Percentiles rank a stretch among this genome's conserved stretches.
Evolutionary conservation across 768 basidiomycete species (phyloP).

Genomic region (Xerocomellus amylosporus): DNA sequence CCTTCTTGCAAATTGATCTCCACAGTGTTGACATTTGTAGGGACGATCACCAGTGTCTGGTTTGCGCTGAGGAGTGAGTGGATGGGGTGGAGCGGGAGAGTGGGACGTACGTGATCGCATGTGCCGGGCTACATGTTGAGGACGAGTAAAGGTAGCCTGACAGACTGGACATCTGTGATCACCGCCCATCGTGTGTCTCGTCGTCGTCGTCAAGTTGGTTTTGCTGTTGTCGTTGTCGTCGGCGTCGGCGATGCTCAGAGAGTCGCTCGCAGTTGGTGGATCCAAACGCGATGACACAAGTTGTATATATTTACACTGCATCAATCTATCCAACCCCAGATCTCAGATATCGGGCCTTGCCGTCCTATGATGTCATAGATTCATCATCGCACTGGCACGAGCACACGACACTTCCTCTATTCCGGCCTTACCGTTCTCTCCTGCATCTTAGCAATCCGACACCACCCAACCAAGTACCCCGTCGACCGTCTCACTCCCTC

Average conservation of each 20-base stretch:
- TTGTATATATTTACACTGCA: conserved; percentile 38
- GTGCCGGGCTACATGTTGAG: conserved; percentile 86
- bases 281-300: conserved; percentile 34
- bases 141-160: conserved; percentile 82
- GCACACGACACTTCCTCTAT: neutral
- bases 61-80: neutral
- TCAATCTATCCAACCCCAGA: conserved; percentile 30
- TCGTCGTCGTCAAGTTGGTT: neutral
- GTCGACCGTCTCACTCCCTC: neutral
- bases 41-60: conserved; percentile 87
- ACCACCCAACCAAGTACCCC: neutral
- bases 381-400: conserved; percentile 5
- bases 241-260: conserved; percentile 17
- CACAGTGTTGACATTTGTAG: conserved; percentile 85
- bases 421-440: neutral
- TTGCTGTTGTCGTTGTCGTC: conserved; percentile 8
- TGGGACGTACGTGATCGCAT: conserved; percentile 81
- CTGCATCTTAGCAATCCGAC: neutral
- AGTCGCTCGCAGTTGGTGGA: conserved; percentile 26
- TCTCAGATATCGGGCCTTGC: conserved; percentile 33
- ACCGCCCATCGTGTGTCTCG: conserved; percentile 54
- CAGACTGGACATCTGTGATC: conserved; percentile 88
- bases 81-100: conserved; percentile 22
- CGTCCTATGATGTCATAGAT: conserved; percentile 32
- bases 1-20: conserved; percentile 89